Evolutionary conservation across 2,329 filamentous ascomycete species (phyloP).

Genomic region (Niveomyces coronatus): DNA sequence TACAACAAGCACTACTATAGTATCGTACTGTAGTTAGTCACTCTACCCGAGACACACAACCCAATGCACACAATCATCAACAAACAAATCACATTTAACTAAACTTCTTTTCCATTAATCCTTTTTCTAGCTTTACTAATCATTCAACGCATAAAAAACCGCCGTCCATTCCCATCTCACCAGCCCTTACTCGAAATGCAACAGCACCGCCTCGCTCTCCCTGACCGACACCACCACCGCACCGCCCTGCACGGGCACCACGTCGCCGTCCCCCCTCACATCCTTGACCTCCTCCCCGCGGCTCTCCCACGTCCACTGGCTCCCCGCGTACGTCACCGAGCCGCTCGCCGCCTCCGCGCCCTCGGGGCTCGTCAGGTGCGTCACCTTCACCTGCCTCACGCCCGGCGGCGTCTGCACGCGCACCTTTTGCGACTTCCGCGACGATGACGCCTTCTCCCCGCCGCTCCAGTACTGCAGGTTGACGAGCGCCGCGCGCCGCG

Average conservation of each 20-base stretch:
- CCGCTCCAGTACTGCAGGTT: constrained; percentile 28
- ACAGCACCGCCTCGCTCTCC: constrained; percentile 7
- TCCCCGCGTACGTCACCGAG: constrained; percentile 26
- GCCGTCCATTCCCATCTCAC: not conserved
- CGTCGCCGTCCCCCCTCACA: constrained; percentile 21
- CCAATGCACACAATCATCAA: no score
- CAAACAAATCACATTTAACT: no score
- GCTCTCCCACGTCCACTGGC: constrained; percentile 27
- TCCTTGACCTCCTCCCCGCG: constrained; percentile 22
- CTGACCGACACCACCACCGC: constrained; percentile 7
- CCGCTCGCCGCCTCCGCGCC: constrained; percentile 23
- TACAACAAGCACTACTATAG: no score
- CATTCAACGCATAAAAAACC: not conserved
- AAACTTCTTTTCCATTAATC: no score
- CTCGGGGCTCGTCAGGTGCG: constrained; percentile 21
- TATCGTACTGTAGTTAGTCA: no score
- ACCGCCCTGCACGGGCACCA: constrained; percentile 17
- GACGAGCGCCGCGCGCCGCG: constrained; percentile 20
- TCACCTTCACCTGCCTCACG: constrained; percentile 16
- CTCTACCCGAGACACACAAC: no score
- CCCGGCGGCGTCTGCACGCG: not conserved
- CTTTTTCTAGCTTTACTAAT: no score
- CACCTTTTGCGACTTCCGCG: not conserved
- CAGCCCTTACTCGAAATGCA: constrained; percentile 4
- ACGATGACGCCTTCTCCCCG: constrained; percentile 11